Percentiles rank a stretch among this genome's conserved stretches.
These are phyloP conservation scores for Blastocystis hominis DNA, from an alignment of 352 stramenopile genomes.

Conservation along the genomic window DNA sequence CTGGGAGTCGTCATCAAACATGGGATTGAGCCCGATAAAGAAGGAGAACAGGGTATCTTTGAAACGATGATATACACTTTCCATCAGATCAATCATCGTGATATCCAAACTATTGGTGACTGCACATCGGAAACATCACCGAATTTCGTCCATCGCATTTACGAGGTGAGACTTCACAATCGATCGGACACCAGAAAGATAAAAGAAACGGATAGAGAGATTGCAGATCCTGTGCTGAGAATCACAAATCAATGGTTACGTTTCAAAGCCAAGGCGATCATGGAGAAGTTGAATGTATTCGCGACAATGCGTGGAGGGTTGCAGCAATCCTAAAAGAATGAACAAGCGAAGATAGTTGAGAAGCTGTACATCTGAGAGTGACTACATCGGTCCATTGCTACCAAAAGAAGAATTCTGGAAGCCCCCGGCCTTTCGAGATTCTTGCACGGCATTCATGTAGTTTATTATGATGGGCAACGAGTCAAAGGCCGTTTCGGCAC, in stretches of 20 bases:
- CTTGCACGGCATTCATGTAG: not conserved
- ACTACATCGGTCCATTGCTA: not conserved
- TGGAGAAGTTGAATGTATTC: not conserved
- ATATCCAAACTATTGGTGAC: not conserved
- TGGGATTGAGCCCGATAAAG: not conserved
- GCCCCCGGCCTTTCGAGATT: not conserved
- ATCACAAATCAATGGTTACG: not conserved
- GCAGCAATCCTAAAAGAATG: not conserved
- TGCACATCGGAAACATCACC: not conserved
- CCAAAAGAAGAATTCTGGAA: not conserved
- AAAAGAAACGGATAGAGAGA: constrained; percentile 37
- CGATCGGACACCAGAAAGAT: not conserved
- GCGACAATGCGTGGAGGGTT: not conserved
- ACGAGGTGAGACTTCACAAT: not conserved
- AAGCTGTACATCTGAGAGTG: constrained; percentile 1
- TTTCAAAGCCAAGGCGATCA: not conserved
- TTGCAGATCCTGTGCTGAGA: not conserved
- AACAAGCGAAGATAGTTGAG: constrained; percentile 9
- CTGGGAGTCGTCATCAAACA: not conserved
- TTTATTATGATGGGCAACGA: not conserved
- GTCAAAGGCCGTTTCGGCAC: not conserved
- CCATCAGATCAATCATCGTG: not conserved
- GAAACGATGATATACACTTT: not conserved
- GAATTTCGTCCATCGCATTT: not conserved
- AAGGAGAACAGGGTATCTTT: constrained; percentile 23